A percentile compares a stretch with the other conserved stretches of the same genome.
Conservation (phyloP, 116 monocot genomes). For the Iris pallida region DNA sequence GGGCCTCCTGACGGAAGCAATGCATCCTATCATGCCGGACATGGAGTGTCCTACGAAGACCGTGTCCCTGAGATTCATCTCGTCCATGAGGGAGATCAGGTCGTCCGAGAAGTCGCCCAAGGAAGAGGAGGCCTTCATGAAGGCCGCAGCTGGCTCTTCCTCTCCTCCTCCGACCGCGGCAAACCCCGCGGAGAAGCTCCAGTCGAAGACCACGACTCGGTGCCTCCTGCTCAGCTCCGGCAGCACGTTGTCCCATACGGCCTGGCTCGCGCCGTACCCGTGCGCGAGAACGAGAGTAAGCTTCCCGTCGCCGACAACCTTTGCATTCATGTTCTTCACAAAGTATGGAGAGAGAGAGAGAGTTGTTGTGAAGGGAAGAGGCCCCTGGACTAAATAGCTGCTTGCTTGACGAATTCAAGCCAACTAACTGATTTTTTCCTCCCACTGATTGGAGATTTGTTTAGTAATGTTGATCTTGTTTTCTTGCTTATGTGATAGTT, state of each 20-base stretch:
- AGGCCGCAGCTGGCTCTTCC: not conserved
- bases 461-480: too few species aligned
- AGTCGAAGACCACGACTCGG: constrained; percentile 58
- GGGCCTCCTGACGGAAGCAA: constrained; percentile 56
- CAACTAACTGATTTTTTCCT: too few species aligned
- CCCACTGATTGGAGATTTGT: too few species aligned
- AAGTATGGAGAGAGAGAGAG: constrained; percentile 12
- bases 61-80: constrained; percentile 18
- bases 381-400: not conserved
- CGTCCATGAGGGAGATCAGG: constrained; percentile 46
- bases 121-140: constrained; percentile 9
- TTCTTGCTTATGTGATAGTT: too few species aligned
- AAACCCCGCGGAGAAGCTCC: constrained; percentile 70
- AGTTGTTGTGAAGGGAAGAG: not conserved
- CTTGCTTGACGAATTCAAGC: too few species aligned
- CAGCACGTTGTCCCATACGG: constrained; percentile 49
- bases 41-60: constrained; percentile 71
- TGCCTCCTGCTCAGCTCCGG: constrained; percentile 31
- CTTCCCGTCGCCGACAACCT: constrained; percentile 39
- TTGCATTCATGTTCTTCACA: constrained; percentile 35
- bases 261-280: constrained; percentile 69
- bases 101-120: constrained; percentile 42
- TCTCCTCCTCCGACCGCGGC: too few species aligned
- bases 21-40: constrained; percentile 76
- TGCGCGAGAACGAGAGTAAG: constrained; percentile 57